These are phyloP conservation scores for Aureobasidium mangrovei DNA, from an alignment of 2,329 filamentous ascomycete genomes.

Conservation along the genomic window DNA sequence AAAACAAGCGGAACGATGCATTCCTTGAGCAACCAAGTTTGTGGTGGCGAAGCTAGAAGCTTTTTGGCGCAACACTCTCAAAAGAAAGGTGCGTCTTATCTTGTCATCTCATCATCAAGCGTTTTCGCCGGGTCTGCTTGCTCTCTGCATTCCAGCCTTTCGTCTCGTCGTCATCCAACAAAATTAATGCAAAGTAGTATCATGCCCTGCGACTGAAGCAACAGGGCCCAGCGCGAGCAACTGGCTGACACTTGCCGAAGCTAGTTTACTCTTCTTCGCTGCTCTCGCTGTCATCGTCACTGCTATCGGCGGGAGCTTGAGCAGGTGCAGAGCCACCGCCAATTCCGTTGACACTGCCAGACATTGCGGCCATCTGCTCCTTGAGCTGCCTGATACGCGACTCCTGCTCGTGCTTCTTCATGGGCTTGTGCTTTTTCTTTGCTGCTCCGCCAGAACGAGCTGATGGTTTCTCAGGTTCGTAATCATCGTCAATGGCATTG, in stretches of 20 bases:
- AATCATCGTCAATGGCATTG: constrained; percentile 39
- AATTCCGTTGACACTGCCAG: neutral
- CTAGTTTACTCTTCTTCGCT: constrained; percentile 34
- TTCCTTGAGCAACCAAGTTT: no score
- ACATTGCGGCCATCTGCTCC: constrained; percentile 42
- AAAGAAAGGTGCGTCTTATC: neutral
- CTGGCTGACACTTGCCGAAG: neutral
- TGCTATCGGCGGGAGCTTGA: constrained; percentile 29
- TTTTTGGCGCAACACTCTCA: no score
- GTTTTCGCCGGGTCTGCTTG: constrained; percentile 1
- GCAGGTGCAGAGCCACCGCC: constrained; percentile 3
- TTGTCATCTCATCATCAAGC: constrained; percentile 9
- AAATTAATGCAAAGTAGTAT: neutral
- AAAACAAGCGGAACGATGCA: no score
- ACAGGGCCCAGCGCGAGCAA: neutral
- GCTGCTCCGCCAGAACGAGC: constrained; percentile 36
- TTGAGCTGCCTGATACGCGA: constrained; percentile 56
- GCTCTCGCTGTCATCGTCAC: constrained; percentile 46
- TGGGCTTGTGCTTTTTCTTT: constrained; percentile 67
- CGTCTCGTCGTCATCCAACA: constrained; percentile 9
- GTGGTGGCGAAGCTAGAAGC: no score
- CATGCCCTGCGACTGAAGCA: neutral
- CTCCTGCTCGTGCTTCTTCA: constrained; percentile 65
- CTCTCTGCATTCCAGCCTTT: constrained; percentile 2
- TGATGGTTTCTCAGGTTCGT: constrained; percentile 36